Base-by-base conservation (phyloP, 2,329 filamentous ascomycete genomes). In the Mycosphaerella arachidis region DNA sequence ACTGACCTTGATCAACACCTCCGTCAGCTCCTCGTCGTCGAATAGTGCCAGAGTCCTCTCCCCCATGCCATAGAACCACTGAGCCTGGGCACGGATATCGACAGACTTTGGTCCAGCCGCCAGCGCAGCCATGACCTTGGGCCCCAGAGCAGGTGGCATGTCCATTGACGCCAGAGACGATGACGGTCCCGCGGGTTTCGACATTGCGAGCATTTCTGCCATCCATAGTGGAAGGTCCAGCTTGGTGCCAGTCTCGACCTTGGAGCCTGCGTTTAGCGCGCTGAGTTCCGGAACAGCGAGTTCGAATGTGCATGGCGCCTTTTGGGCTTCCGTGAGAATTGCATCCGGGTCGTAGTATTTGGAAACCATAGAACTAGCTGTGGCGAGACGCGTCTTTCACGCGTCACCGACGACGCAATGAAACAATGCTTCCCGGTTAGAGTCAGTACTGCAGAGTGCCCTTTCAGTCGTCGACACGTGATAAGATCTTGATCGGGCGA, bases 251-350 rank as follows among this genome's bases (percentile, higher is more conserved):
- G 87, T 77, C 74, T 93, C 94, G 69, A 97, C 87, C 69, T 84
- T 82, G 66, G 81, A 81, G 50, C 82, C 83, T 27, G 89, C 83
- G 71, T 91, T 93, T 61, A 99, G 83, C 74, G 96, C 91, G 67
- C 92, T 92, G 50, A 97, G 84, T 58, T 90, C 87, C 20, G 92
- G 89, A 33, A 96, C 87, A 61, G 93, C 89, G 71, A 97, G 84
- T 72, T 96, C 90, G 77, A 97, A 97, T 55, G 90, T 95, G 79
- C 92, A 96, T 45, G 94, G 93, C 33, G 97, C 85, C 89, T 97
- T 97, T 87, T 92, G 91, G 53, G 90, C 86, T 74, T 94, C 90
- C 9, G 91, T 94, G 48, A 94, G 82, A 77, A 95, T 94, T 62
- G 89, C 83, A 69, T 92, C 88, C 59, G 93, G 84, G 73, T 92